phyloP scores from a whole-genome alignment of 73 alveolate species.

The Halteria grandinella region DNA sequence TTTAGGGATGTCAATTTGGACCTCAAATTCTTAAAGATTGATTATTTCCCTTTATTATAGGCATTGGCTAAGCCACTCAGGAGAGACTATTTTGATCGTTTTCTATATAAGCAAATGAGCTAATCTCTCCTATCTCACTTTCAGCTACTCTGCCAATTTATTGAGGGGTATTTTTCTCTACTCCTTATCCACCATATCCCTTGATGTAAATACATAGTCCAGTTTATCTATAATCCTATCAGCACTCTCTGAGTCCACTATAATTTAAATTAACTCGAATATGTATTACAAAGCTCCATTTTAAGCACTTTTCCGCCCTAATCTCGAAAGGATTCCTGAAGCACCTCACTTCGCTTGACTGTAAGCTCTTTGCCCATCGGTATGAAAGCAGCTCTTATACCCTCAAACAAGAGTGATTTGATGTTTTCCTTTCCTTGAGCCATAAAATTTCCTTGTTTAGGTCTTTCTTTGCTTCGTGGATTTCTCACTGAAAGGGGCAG shows the following conservation, averaged over 20 bases:
- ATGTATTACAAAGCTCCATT: not conserved
- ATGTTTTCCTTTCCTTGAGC: too few species aligned
- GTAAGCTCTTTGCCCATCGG: conserved; percentile 17
- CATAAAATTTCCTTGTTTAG: too few species aligned
- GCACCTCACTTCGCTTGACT: conserved; percentile 1
- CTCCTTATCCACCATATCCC: not conserved
- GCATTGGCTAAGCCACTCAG: conserved; percentile 30
- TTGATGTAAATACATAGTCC: conserved; percentile 26
- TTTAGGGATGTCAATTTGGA: conserved; percentile 1
- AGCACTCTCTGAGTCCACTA: not conserved
- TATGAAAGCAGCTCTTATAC: conserved; percentile 5
- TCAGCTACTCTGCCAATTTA: not conserved
- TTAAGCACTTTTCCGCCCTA: conserved; percentile 25
- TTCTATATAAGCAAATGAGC: not conserved
- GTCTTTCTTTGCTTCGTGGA: too few species aligned
- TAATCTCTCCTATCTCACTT: not conserved
- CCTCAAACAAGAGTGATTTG: too few species aligned
- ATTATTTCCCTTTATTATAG: not conserved
- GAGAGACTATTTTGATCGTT: not conserved
- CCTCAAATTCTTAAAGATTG: not conserved
- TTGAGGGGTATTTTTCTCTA: not conserved
- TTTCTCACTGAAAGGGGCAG: too few species aligned
- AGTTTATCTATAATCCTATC: not conserved
- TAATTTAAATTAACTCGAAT: not conserved
- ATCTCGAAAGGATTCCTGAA: conserved; percentile 8